Conservation (phyloP, 768 basidiomycete species). For the Pleurotus tuber-regium region DNA sequence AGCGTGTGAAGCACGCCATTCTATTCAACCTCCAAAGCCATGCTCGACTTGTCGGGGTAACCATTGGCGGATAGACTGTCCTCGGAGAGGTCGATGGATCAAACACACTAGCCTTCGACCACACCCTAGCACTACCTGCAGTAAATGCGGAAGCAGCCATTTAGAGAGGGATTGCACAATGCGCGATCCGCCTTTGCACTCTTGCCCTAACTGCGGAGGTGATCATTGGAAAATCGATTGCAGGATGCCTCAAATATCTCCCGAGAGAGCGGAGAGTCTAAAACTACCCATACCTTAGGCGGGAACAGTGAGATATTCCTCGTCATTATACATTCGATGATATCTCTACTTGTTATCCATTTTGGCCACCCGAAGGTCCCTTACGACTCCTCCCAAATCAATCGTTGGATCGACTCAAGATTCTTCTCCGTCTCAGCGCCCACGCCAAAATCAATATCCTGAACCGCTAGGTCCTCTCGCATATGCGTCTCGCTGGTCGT, state of each 20-base stretch:
- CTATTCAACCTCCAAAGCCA: neutral
- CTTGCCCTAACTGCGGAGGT: neutral
- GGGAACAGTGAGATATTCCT: no score
- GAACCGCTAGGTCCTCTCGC: slow-evolving; percentile 55
- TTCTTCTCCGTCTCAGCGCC: slow-evolving; percentile 12
- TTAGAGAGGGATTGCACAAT: neutral
- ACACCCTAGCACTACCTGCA: neutral
- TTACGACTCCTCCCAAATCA: neutral
- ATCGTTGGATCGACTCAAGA: neutral
- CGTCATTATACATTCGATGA: no score
- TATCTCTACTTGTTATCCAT: no score
- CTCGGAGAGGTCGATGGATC: neutral
- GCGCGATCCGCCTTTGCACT: neutral
- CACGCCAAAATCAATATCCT: slow-evolving; percentile 19
- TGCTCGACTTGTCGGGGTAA: slow-evolving; percentile 17
- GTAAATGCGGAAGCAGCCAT: neutral
- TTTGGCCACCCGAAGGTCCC: no score
- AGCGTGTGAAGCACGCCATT: neutral
- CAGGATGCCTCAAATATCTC: slow-evolving; percentile 14
- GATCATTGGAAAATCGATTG: slow-evolving; percentile 4
- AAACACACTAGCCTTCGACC: neutral
- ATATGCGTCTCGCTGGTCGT: slow-evolving; percentile 69
- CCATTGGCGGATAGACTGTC: slow-evolving; percentile 20
- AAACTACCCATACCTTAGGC: slow-evolving; percentile 11
- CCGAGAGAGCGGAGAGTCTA: slow-evolving; percentile 7